phyloP scores from a whole-genome alignment of 2,329 filamentous ascomycete genomes.

The Calonectria leucothoes region DNA sequence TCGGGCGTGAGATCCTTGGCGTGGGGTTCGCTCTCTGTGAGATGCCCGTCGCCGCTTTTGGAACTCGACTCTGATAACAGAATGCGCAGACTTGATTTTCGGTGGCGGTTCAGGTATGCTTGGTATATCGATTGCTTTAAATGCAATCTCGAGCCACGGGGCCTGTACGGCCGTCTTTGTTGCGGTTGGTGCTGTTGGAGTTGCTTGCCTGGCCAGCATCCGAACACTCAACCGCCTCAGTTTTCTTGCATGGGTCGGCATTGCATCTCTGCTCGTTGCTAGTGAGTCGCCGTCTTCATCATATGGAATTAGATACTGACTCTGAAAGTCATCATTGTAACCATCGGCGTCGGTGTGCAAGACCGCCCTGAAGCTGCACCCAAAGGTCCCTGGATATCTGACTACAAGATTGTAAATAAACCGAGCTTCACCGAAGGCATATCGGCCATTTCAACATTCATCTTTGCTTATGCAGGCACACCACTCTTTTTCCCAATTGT shows the following conservation, averaged over 20 bases:
- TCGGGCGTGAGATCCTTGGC: conserved; percentile 56
- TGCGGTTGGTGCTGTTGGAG: background rate
- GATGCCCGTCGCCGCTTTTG: background rate
- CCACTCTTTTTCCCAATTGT: conserved; percentile 48
- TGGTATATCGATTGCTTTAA: conserved; percentile 14
- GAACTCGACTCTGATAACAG: background rate
- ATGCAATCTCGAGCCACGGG: background rate
- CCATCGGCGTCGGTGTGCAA: conserved; percentile 36
- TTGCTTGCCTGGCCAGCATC: background rate
- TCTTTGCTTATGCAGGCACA: conserved; percentile 53
- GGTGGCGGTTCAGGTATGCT: conserved; percentile 9
- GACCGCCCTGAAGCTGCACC: conserved; percentile 32
- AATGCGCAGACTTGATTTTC: background rate
- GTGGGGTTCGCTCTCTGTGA: conserved; percentile 48
- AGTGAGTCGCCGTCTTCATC: conserved; percentile 1
- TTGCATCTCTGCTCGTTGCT: conserved; percentile 19
- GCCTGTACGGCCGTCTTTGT: conserved; percentile 13
- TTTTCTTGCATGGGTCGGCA: conserved; percentile 2
- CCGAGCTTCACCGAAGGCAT: conserved; percentile 47
- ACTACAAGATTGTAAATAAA: conserved; percentile 45
- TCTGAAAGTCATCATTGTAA: conserved; percentile 30
- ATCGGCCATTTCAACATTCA: conserved; percentile 45
- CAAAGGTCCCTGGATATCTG: conserved; percentile 40
- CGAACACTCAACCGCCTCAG: conserved; percentile 11
- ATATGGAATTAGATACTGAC: background rate